A percentile compares a stretch with the other conserved stretches of the same genome.
These are phyloP conservation scores for Tagetes erecta DNA, from an alignment of 129 eudicot genomes.

Conservation along the genomic window DNA sequence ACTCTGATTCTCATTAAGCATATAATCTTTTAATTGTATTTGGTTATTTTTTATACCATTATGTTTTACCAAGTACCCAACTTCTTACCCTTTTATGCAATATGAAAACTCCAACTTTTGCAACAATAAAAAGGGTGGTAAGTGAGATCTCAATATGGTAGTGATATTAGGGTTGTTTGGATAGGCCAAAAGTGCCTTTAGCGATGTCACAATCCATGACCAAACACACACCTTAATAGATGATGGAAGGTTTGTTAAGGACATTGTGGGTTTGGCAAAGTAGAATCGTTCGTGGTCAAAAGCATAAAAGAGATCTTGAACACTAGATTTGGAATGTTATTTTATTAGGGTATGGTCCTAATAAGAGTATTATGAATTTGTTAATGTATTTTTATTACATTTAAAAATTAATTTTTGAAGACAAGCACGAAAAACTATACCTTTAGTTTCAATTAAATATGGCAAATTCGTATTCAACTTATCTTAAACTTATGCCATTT, in stretches of 20 bases:
- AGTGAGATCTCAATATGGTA: conserved; percentile 35
- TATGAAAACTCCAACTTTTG: conserved; percentile 28
- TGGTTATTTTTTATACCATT: neutral
- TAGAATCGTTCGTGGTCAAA: conserved; percentile 32
- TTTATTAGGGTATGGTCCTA: conserved; percentile 17
- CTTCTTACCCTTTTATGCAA: conserved; percentile 29
- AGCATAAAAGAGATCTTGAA: conserved; percentile 12
- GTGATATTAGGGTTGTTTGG: conserved; percentile 35
- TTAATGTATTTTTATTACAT: neutral
- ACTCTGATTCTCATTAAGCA: neutral
- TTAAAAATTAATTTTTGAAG: neutral
- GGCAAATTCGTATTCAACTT: too few relatives aligned
- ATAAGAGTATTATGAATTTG: neutral
- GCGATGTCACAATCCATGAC: conserved; percentile 37
- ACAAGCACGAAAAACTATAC: neutral
- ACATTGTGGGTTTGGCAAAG: conserved; percentile 34
- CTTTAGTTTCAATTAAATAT: neutral
- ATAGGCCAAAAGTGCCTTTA: conserved; percentile 24
- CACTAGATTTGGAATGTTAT: conserved; percentile 34
- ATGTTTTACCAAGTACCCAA: conserved; percentile 15
- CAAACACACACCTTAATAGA: conserved; percentile 30
- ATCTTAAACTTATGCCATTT: neutral
- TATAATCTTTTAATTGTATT: neutral
- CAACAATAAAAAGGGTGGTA: conserved; percentile 39
- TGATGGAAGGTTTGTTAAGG: conserved; percentile 37